Conservation (phyloP, 2,329 filamentous ascomycete species). For the Aspergillus sp. region DNA sequence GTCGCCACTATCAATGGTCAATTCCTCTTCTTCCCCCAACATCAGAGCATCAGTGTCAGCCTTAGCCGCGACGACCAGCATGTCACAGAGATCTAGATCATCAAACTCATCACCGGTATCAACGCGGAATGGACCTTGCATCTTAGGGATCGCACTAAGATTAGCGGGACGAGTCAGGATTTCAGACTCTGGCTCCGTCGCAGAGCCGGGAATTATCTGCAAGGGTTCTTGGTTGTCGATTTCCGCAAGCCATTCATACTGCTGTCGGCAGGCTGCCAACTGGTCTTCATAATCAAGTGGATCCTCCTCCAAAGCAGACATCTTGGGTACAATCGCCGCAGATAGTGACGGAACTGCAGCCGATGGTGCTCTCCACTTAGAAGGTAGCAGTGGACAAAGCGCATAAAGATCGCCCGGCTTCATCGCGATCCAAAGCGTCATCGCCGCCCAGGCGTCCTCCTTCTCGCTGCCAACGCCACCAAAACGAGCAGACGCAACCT, state of each 20-base stretch:
- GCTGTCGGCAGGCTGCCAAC: slow-evolving; percentile 51
- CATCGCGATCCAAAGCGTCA: slow-evolving; percentile 98
- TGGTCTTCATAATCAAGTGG: slow-evolving; percentile 46
- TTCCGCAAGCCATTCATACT: slow-evolving; percentile 59
- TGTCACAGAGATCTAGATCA: slow-evolving; percentile 60
- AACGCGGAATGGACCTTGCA: slow-evolving; percentile 63
- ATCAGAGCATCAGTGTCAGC: slow-evolving; percentile 55
- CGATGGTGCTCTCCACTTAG: slow-evolving; percentile 76
- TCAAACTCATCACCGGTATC: slow-evolving; percentile 51
- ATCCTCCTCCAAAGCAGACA: slow-evolving; percentile 47
- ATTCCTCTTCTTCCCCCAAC: slow-evolving; percentile 51
- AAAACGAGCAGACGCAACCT: slow-evolving; percentile 87
- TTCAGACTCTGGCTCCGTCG: slow-evolving; percentile 46
- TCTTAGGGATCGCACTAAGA: slow-evolving; percentile 56
- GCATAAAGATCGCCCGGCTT: slow-evolving; percentile 89
- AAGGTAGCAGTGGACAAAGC: slow-evolving; percentile 83
- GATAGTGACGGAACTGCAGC: slow-evolving; percentile 79
- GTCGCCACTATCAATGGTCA: slow-evolving; percentile 42
- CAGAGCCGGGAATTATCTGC: slow-evolving; percentile 37
- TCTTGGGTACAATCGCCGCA: slow-evolving; percentile 75
- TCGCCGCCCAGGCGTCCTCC: slow-evolving; percentile 77
- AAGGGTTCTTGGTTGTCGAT: slow-evolving; percentile 56
- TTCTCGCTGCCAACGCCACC: slow-evolving; percentile 64
- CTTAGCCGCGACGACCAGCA: slow-evolving; percentile 56
- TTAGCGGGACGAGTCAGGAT: slow-evolving; percentile 57